These are phyloP conservation scores for Colletotrichum liriopes DNA, from an alignment of 2,329 filamentous ascomycete genomes.

Conservation along the genomic window DNA sequence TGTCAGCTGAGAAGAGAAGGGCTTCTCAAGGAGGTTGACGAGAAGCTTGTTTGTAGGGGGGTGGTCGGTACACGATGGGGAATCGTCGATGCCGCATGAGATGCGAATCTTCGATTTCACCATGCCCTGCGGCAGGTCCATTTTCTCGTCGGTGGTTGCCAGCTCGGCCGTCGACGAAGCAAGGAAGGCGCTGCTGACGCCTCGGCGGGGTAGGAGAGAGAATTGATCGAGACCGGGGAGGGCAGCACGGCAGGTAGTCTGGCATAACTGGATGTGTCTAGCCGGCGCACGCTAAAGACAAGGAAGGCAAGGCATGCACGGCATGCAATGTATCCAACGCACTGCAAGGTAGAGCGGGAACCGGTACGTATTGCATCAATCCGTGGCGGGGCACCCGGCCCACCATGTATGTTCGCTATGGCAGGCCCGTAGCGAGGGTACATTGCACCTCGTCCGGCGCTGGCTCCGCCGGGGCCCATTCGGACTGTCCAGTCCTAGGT, in stretches of 20 bases:
- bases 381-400: not conserved
- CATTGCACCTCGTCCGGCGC: not conserved
- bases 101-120: conserved; percentile 19
- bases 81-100: conserved; percentile 5
- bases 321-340: not conserved
- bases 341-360: not conserved
- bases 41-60: not conserved
- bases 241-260: too few species aligned
- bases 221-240: not conserved
- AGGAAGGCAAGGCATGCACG: not conserved
- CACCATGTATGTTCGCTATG: too few species aligned
- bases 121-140: conserved; percentile 20
- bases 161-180: not conserved
- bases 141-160: not conserved
- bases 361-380: not conserved
- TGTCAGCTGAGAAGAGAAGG: not conserved
- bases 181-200: conserved; percentile 23
- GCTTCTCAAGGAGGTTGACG: not conserved
- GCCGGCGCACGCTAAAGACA: not conserved
- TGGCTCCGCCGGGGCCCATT: not conserved
- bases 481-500: too few species aligned
- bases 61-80: not conserved
- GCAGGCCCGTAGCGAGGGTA: not conserved
- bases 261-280: not conserved
- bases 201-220: not conserved